Conservation (phyloP, 2,329 filamentous ascomycete genomes). For the Pseudogymnoascus sp. region DNA sequence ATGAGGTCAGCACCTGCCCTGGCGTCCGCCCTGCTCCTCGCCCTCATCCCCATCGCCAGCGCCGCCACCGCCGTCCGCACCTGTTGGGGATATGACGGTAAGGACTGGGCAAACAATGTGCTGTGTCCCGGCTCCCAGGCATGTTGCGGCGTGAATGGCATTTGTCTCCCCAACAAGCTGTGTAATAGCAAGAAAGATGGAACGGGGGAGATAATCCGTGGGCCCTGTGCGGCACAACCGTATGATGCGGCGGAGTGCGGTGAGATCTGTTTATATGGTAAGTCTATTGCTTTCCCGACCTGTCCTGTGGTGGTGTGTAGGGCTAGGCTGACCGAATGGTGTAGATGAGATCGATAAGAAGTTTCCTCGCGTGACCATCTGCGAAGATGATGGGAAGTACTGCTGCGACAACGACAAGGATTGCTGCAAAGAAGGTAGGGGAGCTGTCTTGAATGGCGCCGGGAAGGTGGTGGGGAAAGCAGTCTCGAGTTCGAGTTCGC, state of each 20-base stretch:
- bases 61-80: neutral
- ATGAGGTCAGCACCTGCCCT: neutral
- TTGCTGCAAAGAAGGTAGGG: conserved; percentile 1
- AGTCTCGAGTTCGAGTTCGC: neutral
- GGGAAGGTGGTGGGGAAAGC: neutral
- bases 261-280: conserved; percentile 9
- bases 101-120: neutral
- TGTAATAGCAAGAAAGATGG: conserved; percentile 7
- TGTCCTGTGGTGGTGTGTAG: neutral
- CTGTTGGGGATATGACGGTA: conserved; percentile 2
- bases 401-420: conserved; percentile 9
- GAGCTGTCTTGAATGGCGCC: neutral
- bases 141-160: neutral
- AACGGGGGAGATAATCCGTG: conserved; percentile 4
- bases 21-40: neutral
- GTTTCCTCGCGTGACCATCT: conserved; percentile 11
- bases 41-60: neutral
- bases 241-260: neutral
- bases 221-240: neutral
- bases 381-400: conserved; percentile 7
- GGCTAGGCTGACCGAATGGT: neutral
- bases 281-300: neutral
- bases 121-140: conserved; percentile 1
- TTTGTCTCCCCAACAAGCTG: conserved; percentile 7
- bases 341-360: neutral